Evolutionary conservation across 2,329 filamentous ascomycete species (phyloP).

Genomic region (Colletotrichum orchidophilum): DNA sequence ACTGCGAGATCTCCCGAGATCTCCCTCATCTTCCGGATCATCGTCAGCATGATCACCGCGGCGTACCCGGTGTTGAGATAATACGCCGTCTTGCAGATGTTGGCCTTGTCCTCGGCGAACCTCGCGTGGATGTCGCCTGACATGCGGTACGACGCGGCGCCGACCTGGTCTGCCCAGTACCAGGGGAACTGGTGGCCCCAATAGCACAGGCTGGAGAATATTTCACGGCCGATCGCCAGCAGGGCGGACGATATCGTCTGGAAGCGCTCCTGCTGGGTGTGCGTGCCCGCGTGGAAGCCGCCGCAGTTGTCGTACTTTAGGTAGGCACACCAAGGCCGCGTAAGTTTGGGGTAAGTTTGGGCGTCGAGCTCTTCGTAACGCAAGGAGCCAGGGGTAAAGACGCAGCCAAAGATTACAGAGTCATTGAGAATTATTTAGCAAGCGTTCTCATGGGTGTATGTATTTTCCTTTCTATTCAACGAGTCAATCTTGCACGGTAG

Average conservation of each 20-base stretch:
- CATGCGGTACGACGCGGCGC: conserved; percentile 44
- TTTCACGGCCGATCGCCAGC: conserved; percentile 41
- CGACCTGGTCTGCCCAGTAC: conserved; percentile 37
- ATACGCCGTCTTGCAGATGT: conserved; percentile 43
- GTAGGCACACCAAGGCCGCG: conserved; percentile 60
- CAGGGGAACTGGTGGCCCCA: conserved; percentile 43
- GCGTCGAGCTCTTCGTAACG: conserved; percentile 61
- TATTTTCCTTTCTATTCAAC: too few species aligned
- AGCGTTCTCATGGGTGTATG: not conserved
- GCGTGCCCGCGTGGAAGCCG: conserved; percentile 57
- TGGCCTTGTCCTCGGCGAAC: conserved; percentile 38
- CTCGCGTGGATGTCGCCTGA: conserved; percentile 44
- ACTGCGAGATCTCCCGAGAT: conserved; percentile 42
- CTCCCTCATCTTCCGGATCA: conserved; percentile 46
- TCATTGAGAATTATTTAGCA: conserved; percentile 30
- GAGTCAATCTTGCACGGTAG: not conserved
- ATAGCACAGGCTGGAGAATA: conserved; percentile 46
- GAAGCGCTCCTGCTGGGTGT: conserved; percentile 57
- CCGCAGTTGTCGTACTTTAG: conserved; percentile 63
- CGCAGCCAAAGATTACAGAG: conserved; percentile 55
- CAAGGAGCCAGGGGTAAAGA: conserved; percentile 41
- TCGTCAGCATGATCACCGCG: conserved; percentile 42
- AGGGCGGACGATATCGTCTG: conserved; percentile 44
- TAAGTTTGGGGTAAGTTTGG: conserved; percentile 59
- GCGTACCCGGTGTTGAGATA: conserved; percentile 47